Percentiles rank a stretch among this genome's conserved stretches.
Conservation (phyloP, 2,329 filamentous ascomycete genomes). For the Trichoderma polysporum region DNA sequence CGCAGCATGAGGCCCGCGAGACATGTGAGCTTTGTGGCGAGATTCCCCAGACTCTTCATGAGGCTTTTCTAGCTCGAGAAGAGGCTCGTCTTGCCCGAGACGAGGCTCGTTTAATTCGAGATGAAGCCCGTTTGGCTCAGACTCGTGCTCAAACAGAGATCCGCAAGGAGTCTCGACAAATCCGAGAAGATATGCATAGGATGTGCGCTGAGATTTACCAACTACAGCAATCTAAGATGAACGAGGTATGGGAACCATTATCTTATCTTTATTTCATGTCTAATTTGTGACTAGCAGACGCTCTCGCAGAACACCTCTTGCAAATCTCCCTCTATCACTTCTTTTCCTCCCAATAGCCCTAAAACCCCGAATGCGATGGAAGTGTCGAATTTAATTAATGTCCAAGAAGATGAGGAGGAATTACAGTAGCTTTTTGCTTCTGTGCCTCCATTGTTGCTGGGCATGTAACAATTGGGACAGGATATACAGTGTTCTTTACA, state of each 20-base stretch:
- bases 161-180: background rate
- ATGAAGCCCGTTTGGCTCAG: background rate
- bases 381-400: background rate
- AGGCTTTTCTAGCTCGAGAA: background rate
- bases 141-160: background rate
- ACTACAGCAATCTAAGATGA: background rate
- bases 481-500: constrained; percentile 1
- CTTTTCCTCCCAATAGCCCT: background rate
- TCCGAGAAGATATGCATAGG: background rate
- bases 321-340: background rate
- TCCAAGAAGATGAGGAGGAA: background rate
- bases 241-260: background rate
- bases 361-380: background rate
- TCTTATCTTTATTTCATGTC: background rate
- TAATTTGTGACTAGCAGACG: too few species aligned
- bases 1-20: background rate
- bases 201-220: background rate
- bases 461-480: background rate
- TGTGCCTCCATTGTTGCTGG: background rate
- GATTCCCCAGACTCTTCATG: background rate
- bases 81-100: background rate
- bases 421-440: background rate
- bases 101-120: background rate
- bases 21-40: background rate
- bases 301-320: background rate